Evolutionary conservation across 139 green algal genomes (phyloP), one percentile per base, ranked within the genome.

Genomic region (Volvox reticuliferus): DNA sequence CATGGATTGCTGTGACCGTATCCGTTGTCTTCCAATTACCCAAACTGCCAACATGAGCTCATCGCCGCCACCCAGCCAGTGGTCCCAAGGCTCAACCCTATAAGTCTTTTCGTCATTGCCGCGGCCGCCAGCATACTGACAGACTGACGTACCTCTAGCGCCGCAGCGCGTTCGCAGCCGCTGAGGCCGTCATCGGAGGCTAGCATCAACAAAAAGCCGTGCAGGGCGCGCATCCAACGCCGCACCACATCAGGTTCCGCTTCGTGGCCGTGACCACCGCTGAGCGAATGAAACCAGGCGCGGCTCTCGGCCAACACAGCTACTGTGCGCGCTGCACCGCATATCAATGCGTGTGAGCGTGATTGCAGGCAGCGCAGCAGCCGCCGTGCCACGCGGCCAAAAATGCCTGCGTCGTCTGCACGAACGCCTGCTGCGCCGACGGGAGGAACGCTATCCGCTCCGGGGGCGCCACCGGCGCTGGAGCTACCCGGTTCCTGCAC

Each of bases 311-410:
- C 65, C 55, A 92, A 32, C 61, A 93, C 86, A 28, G 50, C 88
- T 71, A 79, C 80, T 75, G 61, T 37, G 33, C 65, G 37, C 37
- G 79, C 78, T 37, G 65, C 78, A 44, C 80, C 81, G 50, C 82
- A 89, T 62, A 88, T 82, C 63, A 92, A 89, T 1, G 79, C 33
- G 71, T 75, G 37, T 0, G 62, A 80, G 36, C 84, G 35, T 26
- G 79, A 79, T 44, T 91, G 77, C 32, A 96, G 93, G n/a, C 37
- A 84, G 0, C 44, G 67, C 63, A 94, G 79, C 90, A 96, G 84
- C 17, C 93, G 93, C 37, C 37, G 55, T 6, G 91, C 78, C 13
- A 95, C 82, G 78, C 89, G 81, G 18, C 19, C 89, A 71, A 96
- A 93, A 61, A 96, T 2, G 22, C 76, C 37, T 2, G 24, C 30